Conservation (phyloP, 139 green algal species). For the Axilococcus clingmanii region DNA sequence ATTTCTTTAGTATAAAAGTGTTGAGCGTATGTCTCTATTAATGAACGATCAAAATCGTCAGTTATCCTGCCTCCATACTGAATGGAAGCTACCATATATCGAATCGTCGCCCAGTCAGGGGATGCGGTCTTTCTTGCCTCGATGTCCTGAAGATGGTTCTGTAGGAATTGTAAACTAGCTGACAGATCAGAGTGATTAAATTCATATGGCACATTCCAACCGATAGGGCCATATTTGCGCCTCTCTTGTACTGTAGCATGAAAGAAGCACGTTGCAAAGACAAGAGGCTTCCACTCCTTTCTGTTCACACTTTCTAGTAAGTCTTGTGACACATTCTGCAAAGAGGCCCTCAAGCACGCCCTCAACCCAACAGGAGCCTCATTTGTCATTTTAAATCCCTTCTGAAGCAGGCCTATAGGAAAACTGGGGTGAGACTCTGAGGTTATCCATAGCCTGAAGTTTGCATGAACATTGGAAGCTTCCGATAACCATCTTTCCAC, state of each 20-base stretch:
- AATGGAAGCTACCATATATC: conserved; percentile 89
- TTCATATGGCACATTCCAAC: conserved; percentile 95
- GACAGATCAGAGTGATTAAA: conserved; percentile 87
- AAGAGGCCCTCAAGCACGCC: conserved; percentile 72
- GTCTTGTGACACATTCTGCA: conserved; percentile 80
- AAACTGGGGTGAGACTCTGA: conserved; percentile 84
- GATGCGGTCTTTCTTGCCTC: conserved; percentile 63
- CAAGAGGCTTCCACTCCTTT: conserved; percentile 84
- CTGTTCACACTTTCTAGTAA: conserved; percentile 61
- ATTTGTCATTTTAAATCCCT: conserved; percentile 66
- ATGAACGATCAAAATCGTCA: conserved; percentile 82
- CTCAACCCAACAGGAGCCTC: conserved; percentile 89
- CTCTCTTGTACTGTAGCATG: conserved; percentile 84
- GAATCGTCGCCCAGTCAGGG: conserved; percentile 47
- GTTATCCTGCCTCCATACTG: conserved; percentile 95
- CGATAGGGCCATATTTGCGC: conserved; percentile 89
- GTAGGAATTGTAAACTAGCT: conserved; percentile 58
- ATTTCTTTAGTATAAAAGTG: conserved; percentile 48
- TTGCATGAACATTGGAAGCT: conserved; percentile 43
- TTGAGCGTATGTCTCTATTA: conserved; percentile 89
- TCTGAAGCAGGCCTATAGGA: conserved; percentile 86
- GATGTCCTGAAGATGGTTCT: conserved; percentile 92
- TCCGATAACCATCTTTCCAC: conserved; percentile 65
- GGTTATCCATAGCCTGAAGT: conserved; percentile 92
- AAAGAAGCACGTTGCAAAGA: conserved; percentile 88